Conservation (phyloP, 768 basidiomycete species). For the Leccinum obscurum region DNA sequence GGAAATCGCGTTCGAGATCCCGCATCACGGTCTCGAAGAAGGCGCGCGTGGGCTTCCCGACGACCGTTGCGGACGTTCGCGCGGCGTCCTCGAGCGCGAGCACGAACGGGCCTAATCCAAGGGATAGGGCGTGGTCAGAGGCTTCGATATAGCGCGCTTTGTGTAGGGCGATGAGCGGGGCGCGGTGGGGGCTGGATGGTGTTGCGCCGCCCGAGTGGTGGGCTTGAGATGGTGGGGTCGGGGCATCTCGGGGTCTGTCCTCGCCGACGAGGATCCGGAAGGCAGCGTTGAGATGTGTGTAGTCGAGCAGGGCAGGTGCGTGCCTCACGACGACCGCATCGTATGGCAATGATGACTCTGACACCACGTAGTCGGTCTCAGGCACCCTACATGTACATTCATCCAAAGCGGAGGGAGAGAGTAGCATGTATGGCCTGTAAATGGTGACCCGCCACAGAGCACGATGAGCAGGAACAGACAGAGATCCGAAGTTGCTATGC, state of each 20-base stretch:
- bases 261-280: too few species aligned
- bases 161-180: slow-evolving; percentile 3
- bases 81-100: slow-evolving; percentile 58
- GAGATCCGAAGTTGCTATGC: not conserved
- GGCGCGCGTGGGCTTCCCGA: slow-evolving; percentile 61
- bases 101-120: slow-evolving; percentile 74
- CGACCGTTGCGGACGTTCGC: slow-evolving; percentile 46
- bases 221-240: too few species aligned
- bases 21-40: slow-evolving; percentile 62
- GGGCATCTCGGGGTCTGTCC: too few species aligned
- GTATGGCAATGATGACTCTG: too few species aligned
- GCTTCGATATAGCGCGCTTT: slow-evolving; percentile 49
- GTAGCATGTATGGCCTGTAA: slow-evolving; percentile 51
- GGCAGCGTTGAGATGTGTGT: too few species aligned
- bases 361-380: too few species aligned
- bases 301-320: too few species aligned
- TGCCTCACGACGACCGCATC: too few species aligned
- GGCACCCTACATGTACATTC: slow-evolving; percentile 36
- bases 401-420: slow-evolving; percentile 47
- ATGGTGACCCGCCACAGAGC: too few species aligned
- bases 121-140: slow-evolving; percentile 49
- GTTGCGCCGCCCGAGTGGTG: too few species aligned
- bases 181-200: too few species aligned
- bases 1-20: slow-evolving; percentile 35
- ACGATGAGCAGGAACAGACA: not conserved